A percentile compares a stretch with the other conserved stretches of the same genome.
Conservation (phyloP, 202 grass and related monocot species). For the Digitaria exilis region DNA sequence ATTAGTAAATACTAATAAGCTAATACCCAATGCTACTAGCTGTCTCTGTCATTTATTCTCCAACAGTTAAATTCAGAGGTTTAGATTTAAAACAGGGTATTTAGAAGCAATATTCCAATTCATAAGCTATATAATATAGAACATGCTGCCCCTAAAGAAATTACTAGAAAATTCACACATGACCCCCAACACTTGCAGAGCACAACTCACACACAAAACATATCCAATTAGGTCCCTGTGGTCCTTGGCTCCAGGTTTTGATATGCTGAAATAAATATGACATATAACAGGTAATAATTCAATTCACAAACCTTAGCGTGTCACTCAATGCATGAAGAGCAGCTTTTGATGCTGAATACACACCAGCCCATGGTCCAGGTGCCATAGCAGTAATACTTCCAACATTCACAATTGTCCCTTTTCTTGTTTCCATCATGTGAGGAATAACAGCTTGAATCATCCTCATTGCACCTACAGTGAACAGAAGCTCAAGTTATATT, state of each 20-base stretch:
- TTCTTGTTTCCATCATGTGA: slow-evolving; percentile 76
- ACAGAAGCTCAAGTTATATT: background rate
- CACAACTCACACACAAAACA: background rate
- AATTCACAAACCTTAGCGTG: slow-evolving; percentile 70
- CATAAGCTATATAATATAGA: background rate
- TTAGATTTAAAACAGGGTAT: background rate
- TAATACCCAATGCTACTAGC: background rate
- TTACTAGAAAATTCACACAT: too few relatives aligned
- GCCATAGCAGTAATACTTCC: slow-evolving; percentile 81
- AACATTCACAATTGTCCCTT: slow-evolving; percentile 90
- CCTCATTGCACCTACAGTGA: slow-evolving; percentile 73
- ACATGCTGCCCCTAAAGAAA: background rate
- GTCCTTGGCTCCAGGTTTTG: background rate
- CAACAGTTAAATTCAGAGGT: background rate
- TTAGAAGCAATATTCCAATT: background rate
- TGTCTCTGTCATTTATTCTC: background rate
- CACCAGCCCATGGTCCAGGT: slow-evolving; percentile 95
- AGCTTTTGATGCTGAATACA: slow-evolving; percentile 89
- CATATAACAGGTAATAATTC: background rate
- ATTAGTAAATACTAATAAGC: background rate
- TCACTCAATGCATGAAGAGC: slow-evolving; percentile 88
- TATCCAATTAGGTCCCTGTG: background rate
- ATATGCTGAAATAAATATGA: background rate
- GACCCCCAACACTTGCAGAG: background rate
- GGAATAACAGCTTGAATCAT: slow-evolving; percentile 88